Evolutionary conservation across 257 asterid species (phyloP).

Genomic region (Solanum bukasovii): DNA sequence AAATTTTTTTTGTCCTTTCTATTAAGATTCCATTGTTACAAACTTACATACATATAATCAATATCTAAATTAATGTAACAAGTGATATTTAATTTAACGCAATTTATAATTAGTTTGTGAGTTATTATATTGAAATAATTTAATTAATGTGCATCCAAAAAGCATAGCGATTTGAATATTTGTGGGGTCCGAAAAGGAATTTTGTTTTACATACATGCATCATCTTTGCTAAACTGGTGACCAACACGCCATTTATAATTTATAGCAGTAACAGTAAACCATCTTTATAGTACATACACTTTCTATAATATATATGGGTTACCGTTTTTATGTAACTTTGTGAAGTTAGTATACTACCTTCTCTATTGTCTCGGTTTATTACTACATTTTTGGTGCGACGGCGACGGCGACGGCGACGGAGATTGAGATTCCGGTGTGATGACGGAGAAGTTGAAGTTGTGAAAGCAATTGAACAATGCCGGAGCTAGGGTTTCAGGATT

Average conservation of each 20-base stretch:
- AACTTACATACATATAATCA: neutral
- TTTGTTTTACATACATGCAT: neutral
- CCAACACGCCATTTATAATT: neutral
- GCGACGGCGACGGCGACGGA: neutral
- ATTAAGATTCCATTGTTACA: neutral
- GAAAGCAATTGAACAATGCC: slow-evolving; percentile 23
- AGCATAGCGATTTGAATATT: neutral
- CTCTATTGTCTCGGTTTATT: neutral
- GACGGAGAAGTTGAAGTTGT: neutral
- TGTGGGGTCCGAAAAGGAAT: neutral
- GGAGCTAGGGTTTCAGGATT: slow-evolving; percentile 35
- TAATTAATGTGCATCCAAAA: neutral
- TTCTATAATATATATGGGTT: neutral
- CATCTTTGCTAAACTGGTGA: neutral
- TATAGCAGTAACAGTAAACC: neutral
- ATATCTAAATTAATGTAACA: too few relatives aligned
- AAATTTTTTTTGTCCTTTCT: neutral
- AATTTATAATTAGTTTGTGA: neutral
- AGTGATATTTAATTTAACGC: too few relatives aligned
- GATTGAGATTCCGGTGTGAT: neutral
- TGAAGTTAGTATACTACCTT: neutral
- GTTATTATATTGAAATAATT: neutral
- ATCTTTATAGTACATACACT: neutral
- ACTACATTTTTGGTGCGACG: neutral
- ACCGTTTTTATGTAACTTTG: neutral